These are phyloP conservation scores for Amanita thiersii DNA, from an alignment of 768 basidiomycete genomes.

Conservation along the genomic window DNA sequence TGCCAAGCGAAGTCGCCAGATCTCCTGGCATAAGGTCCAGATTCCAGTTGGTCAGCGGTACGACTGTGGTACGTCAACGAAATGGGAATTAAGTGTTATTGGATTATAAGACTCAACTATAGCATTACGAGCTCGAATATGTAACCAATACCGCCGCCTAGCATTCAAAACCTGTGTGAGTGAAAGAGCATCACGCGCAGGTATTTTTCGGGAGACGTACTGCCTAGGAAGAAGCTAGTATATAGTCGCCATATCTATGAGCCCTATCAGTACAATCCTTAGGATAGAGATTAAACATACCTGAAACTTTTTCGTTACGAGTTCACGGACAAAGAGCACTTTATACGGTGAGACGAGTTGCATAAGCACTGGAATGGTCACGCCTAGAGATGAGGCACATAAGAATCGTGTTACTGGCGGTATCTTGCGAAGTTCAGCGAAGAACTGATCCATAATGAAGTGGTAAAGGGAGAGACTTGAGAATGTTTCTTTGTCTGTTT, in stretches of 20 bases:
- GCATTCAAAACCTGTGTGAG: not conserved
- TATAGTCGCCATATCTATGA: slow-evolving; percentile 64
- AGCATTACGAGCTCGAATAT: slow-evolving; percentile 67
- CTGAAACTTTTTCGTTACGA: slow-evolving; percentile 43
- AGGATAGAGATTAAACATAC: slow-evolving; percentile 22
- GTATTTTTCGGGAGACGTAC: slow-evolving; percentile 26
- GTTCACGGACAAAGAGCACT: slow-evolving; percentile 41
- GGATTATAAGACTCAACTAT: slow-evolving; percentile 38
- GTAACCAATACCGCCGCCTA: slow-evolving; percentile 43
- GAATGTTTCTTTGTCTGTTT: not conserved
- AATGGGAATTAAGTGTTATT: not conserved
- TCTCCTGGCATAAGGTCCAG: slow-evolving; percentile 42
- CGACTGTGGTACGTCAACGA: slow-evolving; percentile 34
- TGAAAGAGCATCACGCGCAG: not conserved
- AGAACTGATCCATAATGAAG: slow-evolving; percentile 39
- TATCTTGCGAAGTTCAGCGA: slow-evolving; percentile 68
- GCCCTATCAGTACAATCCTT: not conserved
- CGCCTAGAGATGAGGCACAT: slow-evolving; percentile 47
- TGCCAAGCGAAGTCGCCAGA: slow-evolving; percentile 80
- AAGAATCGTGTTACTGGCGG: slow-evolving; percentile 77
- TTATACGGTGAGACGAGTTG: slow-evolving; percentile 44
- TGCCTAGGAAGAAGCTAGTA: slow-evolving; percentile 69
- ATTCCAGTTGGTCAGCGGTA: slow-evolving; percentile 58
- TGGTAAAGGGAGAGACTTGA: not conserved
- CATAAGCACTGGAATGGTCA: slow-evolving; percentile 52